Evolutionary conservation across 108 stramenopile genomes (phyloP).

Genomic region (Mayamaea pseudoterrestris): DNA sequence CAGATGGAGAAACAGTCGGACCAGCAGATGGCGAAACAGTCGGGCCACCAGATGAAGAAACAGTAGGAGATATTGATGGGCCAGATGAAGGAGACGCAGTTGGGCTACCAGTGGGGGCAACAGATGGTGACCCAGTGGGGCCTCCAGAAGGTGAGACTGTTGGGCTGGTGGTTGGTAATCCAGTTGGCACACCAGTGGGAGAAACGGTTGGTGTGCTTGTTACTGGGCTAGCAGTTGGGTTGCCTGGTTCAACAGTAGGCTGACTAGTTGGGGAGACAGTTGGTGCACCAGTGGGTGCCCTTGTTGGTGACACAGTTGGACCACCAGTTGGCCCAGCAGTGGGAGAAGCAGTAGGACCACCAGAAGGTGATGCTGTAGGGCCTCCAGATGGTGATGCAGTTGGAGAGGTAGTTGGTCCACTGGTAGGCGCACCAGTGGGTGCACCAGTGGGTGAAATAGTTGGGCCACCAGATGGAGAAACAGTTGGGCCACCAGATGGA

Average conservation of each 20-base stretch:
- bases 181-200: not conserved
- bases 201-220: not conserved
- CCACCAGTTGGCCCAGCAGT: not conserved
- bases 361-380: not conserved
- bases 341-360: not conserved
- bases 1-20: not conserved
- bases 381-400: not conserved
- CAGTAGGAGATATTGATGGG: not conserved
- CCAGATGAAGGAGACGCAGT: not conserved
- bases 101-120: not conserved
- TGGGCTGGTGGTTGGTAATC: not conserved
- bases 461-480: not conserved
- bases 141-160: not conserved
- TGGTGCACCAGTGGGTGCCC: constrained; percentile 2
- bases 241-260: too few species aligned
- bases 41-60: not conserved
- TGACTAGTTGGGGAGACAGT: constrained; percentile 1
- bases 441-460: not conserved
- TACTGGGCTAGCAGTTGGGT: not conserved
- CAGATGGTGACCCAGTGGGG: not conserved
- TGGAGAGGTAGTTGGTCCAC: not conserved
- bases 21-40: not conserved
- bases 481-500: not conserved
- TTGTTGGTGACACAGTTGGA: constrained; percentile 1
- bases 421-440: not conserved